Evolutionary conservation across 2,329 filamentous ascomycete genomes (phyloP), one percentile per base, ranked within the genome.

Genomic region (Exophiala calicioides): DNA sequence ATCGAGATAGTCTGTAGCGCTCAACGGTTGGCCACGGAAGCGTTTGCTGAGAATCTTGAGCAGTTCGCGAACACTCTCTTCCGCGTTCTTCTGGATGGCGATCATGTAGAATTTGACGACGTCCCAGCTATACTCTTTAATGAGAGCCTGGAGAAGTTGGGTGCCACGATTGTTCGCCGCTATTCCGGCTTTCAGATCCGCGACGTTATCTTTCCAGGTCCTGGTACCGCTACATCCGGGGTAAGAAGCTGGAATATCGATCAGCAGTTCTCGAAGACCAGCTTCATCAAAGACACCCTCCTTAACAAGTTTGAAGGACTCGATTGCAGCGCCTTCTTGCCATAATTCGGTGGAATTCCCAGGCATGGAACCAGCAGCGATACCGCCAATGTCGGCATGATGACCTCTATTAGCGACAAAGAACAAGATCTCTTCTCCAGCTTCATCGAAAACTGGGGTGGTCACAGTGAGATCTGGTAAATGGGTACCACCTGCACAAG

Each of bases 401-500:
- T 90, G 86, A 0, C 85, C 86, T 26, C 85, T 76, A 3, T 84
- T 87, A 0, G 86, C 86, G 1, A 86, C 85, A 51, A 87, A 90
- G 66, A 89, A 90, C n/a, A 88, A 73, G 38, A 90, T 87, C 4
- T 82, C 76, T 9, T 32, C 20, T 2, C 80, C 83, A 76, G 85
- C 0, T 80, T 86, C 71, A 51, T 79, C 78, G 63, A 88, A 90
- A 0, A 84, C 84, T 0, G 86, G 86, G 44, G 86, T 89, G 47
- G 89, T 78, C 27, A 89, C 80, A 0, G 86, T 90, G 41, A 90
- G 84, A 58, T 90, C 86, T 1, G 86, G 86, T 16, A 90, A 68
- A 71, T 90, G 87, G 0, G 86, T 90, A 18, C 87, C 87, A 13
- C 87, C 87, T 58, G 81, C 88, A 61, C 85, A 84, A 0, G 86